Percentiles rank a stretch among this genome's conserved stretches.
Conservation (phyloP, 202 grass and related monocot species). For the Musa balbisiana region DNA sequence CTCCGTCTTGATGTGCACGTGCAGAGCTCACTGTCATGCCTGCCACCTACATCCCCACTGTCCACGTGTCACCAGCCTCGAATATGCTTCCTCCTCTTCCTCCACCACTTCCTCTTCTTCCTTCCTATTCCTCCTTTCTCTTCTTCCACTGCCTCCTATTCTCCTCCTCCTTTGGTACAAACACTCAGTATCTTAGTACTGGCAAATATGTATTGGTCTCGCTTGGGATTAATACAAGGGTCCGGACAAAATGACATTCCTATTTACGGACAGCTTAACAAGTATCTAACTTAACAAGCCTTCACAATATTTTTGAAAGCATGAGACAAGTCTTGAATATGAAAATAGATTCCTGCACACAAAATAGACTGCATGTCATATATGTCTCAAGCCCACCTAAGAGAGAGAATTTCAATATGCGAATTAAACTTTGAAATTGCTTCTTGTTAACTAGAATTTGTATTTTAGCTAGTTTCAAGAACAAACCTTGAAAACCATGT, state of each 20-base stretch:
- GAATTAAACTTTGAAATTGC: neutral
- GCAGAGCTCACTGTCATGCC: no score
- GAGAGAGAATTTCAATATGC: neutral
- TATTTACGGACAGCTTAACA: neutral
- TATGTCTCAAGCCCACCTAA: neutral
- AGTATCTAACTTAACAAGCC: neutral
- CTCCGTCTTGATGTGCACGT: no score
- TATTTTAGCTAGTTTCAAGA: neutral
- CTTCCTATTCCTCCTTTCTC: no score
- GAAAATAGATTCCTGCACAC: neutral
- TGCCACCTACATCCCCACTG: no score
- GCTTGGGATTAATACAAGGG: no score
- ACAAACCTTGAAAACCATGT: conserved; percentile 98
- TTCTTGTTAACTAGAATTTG: neutral
- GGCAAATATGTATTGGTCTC: no score
- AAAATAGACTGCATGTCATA: neutral
- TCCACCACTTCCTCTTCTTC: no score
- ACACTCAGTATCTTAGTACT: no score
- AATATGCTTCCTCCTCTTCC: no score
- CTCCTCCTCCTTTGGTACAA: no score
- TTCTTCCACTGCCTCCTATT: no score
- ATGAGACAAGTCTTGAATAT: neutral
- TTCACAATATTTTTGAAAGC: neutral
- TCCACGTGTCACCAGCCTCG: no score
- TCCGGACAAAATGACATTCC: neutral